phyloP scores from a whole-genome alignment of 116 monocot genomes.

The Cymodocea nodosa region DNA sequence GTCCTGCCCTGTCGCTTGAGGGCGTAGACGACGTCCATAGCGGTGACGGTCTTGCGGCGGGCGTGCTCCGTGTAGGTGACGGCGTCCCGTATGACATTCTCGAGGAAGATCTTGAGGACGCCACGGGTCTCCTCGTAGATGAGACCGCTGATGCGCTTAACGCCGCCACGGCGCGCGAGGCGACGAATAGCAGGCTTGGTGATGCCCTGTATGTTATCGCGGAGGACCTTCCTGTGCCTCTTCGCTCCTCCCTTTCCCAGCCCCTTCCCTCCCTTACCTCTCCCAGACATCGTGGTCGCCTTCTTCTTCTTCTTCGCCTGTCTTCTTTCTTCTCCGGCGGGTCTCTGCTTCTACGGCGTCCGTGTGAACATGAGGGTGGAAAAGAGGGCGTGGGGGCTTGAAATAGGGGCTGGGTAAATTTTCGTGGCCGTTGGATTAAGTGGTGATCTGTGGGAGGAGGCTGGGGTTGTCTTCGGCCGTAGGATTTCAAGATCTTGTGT shows the following conservation, averaged over 20 bases:
- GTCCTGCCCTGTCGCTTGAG: constrained; percentile 95
- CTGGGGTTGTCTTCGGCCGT: too few relatives aligned
- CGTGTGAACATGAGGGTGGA: too few relatives aligned
- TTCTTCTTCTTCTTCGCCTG: too few relatives aligned
- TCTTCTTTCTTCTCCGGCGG: too few relatives aligned
- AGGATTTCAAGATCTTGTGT: too few relatives aligned
- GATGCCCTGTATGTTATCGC: constrained; percentile 96
- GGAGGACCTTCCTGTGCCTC: constrained; percentile 88
- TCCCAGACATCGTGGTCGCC: constrained; percentile 43
- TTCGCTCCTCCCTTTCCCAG: constrained; percentile 79
- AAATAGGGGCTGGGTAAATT: too few relatives aligned
- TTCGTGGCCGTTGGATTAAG: too few relatives aligned
- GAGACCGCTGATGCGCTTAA: constrained; percentile 82
- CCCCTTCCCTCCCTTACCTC: constrained; percentile 87
- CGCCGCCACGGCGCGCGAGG: constrained; percentile 74
- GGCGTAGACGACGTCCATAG: constrained; percentile 96
- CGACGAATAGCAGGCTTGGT: constrained; percentile 90
- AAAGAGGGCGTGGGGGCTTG: too few relatives aligned
- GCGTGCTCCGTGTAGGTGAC: constrained; percentile 93
- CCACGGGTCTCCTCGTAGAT: constrained; percentile 93
- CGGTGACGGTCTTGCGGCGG: constrained; percentile 87
- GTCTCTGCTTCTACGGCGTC: too few relatives aligned
- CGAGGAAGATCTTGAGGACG: constrained; percentile 89
- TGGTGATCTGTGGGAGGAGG: too few relatives aligned
- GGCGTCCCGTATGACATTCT: constrained; percentile 88